Conservation (phyloP, 306 rosid genomes). For the Hippophae tibetana region DNA sequence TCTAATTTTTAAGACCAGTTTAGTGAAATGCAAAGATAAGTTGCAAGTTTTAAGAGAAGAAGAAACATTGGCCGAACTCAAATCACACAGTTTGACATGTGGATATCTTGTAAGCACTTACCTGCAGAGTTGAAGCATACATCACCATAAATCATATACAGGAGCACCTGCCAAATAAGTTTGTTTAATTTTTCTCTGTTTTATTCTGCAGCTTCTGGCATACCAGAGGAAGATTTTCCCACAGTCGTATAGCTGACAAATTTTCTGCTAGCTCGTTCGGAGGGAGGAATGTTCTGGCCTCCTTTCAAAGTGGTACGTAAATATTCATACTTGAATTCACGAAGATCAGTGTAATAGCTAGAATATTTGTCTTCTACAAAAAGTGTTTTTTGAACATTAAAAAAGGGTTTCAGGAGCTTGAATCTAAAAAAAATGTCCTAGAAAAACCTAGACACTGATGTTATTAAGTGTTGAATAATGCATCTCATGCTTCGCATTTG, state of each 20-base stretch:
- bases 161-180: too few species aligned
- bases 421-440: too few species aligned
- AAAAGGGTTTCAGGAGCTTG: too few species aligned
- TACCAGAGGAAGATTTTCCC: conserved; percentile 42
- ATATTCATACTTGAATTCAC: conserved; percentile 7
- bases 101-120: conserved; percentile 52
- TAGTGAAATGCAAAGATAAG: conserved; percentile 32
- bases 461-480: too few species aligned
- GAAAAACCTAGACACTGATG: too few species aligned
- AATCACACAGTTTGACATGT: conserved; percentile 7
- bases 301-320: conserved; percentile 7
- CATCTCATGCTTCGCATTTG: too few species aligned
- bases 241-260: conserved; percentile 11
- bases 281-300: not conserved
- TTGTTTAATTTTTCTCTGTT: not conserved
- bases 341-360: too few species aligned
- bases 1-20: conserved; percentile 4
- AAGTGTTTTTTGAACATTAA: too few species aligned
- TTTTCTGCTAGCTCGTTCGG: conserved; percentile 14
- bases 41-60: conserved; percentile 31
- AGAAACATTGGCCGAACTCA: conserved; percentile 54
- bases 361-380: too few species aligned
- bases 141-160: too few species aligned
- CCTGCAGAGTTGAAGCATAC: conserved; percentile 4
- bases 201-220: conserved; percentile 42